phyloP scores from a whole-genome alignment of 192 early-diverging fungal species.

The Globomyces pollinis-pini region DNA sequence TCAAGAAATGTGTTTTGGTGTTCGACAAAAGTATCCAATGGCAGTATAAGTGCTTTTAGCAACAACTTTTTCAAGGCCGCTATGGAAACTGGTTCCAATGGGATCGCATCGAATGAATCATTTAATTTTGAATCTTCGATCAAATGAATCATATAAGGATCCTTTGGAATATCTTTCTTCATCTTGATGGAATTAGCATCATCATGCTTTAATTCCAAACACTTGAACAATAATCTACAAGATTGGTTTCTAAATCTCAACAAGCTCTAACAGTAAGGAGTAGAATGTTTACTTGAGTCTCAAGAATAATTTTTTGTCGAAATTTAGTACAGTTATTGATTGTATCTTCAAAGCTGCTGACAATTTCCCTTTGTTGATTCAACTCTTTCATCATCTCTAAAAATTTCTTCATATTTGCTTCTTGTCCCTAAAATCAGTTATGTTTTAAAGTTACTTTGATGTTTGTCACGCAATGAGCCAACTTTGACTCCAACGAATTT shows the following conservation, averaged over 20 bases:
- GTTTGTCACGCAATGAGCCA: no score
- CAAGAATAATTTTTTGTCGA: background rate
- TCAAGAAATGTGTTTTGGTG: constrained; percentile 2
- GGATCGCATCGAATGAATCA: background rate
- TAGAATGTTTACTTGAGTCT: background rate
- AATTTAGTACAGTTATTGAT: background rate
- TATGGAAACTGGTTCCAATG: background rate
- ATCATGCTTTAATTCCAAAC: constrained; percentile 6
- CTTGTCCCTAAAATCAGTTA: background rate
- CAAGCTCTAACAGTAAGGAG: background rate
- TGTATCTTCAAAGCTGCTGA: background rate
- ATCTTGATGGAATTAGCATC: background rate
- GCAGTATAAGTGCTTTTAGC: background rate
- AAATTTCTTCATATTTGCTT: background rate
- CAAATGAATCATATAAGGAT: background rate
- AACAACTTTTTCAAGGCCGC: background rate
- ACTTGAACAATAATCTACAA: background rate
- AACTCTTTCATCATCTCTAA: background rate
- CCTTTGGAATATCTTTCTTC: constrained; percentile 1
- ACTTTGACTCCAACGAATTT: no score
- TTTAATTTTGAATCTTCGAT: background rate
- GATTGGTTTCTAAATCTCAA: background rate
- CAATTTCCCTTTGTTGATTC: background rate
- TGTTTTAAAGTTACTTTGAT: no score
- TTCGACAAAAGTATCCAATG: background rate